phyloP scores from a whole-genome alignment of 2,329 filamentous ascomycete genomes.

The Botrytis tulipae region DNA sequence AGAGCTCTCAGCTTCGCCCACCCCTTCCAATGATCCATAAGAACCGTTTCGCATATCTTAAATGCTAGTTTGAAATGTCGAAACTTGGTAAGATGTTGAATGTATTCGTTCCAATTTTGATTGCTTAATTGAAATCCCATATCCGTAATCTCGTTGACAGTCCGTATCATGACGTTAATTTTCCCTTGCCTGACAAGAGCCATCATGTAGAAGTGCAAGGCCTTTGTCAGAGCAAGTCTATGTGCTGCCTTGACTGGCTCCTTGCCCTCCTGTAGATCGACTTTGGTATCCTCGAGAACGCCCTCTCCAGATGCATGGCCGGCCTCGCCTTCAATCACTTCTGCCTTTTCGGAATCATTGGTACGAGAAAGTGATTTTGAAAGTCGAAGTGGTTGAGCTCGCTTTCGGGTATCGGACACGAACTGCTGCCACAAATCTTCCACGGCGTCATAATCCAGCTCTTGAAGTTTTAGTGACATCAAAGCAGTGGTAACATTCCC shows the following conservation, averaged over 20 bases:
- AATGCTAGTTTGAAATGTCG: conserved; percentile 67
- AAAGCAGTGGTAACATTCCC: conserved; percentile 59
- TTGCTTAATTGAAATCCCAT: conserved; percentile 73
- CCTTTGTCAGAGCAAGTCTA: conserved; percentile 43
- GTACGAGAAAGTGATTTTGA: conserved; percentile 9
- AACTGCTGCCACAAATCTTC: conserved; percentile 65
- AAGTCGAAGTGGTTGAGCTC: conserved; percentile 39
- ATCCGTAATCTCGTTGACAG: conserved; percentile 49
- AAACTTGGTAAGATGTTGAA: conserved; percentile 64
- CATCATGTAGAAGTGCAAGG: conserved; percentile 50
- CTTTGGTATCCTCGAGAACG: too few species aligned
- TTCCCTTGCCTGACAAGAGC: conserved; percentile 53
- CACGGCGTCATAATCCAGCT: conserved; percentile 58
- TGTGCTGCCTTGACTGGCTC: conserved; percentile 29
- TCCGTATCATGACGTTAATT: conserved; percentile 49
- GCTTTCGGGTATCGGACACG: conserved; percentile 50
- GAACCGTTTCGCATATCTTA: conserved; percentile 66
- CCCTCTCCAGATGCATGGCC: not conserved
- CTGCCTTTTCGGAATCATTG: not conserved
- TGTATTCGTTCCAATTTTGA: conserved; percentile 76
- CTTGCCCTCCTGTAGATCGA: not conserved
- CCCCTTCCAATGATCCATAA: conserved; percentile 77
- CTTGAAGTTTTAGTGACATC: conserved; percentile 64
- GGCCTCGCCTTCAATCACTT: not conserved
- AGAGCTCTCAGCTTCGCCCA: conserved; percentile 50